These are phyloP conservation scores for Gaeumannomyces sp. DNA, from an alignment of 2,329 filamentous ascomycete species.

Conservation along the genomic window DNA sequence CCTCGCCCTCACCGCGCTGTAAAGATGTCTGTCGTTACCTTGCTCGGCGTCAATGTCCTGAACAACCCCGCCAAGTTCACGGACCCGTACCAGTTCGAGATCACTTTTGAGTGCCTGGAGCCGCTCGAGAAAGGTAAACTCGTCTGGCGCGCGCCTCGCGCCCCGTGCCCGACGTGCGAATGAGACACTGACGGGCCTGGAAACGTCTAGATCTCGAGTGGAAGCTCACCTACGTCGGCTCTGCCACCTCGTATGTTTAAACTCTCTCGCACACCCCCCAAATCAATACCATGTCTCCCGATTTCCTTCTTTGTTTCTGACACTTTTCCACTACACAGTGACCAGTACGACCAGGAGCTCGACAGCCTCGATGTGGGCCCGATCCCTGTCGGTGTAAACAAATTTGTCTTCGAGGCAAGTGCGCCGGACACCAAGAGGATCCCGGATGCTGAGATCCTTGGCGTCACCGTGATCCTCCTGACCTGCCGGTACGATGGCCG, in stretches of 20 bases:
- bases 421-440: slow-evolving; percentile 86
- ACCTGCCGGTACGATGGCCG: slow-evolving; percentile 94
- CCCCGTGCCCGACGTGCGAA: background rate
- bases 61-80: slow-evolving; percentile 97
- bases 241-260: slow-evolving; percentile 81
- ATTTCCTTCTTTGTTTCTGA: slow-evolving; percentile 10
- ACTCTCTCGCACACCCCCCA: slow-evolving; percentile 5
- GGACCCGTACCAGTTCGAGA: slow-evolving; percentile 93
- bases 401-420: slow-evolving; percentile 96
- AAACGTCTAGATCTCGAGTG: slow-evolving; percentile 76
- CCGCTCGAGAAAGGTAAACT: slow-evolving; percentile 77
- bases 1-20: slow-evolving; percentile 8
- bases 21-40: slow-evolving; percentile 90
- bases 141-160: background rate
- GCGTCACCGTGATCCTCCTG: slow-evolving; percentile 93
- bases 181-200: slow-evolving; percentile 15
- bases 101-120: slow-evolving; percentile 97
- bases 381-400: slow-evolving; percentile 97
- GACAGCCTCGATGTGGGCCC: slow-evolving; percentile 94
- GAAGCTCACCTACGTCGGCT: slow-evolving; percentile 99
- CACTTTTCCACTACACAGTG: slow-evolving; percentile 42
- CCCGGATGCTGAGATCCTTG: slow-evolving; percentile 89
- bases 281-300: slow-evolving; percentile 12
- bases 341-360: slow-evolving; percentile 97
- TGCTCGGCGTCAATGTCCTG: slow-evolving; percentile 89